Conservation (phyloP, 75 land plant species). For the Picea glauca region DNA sequence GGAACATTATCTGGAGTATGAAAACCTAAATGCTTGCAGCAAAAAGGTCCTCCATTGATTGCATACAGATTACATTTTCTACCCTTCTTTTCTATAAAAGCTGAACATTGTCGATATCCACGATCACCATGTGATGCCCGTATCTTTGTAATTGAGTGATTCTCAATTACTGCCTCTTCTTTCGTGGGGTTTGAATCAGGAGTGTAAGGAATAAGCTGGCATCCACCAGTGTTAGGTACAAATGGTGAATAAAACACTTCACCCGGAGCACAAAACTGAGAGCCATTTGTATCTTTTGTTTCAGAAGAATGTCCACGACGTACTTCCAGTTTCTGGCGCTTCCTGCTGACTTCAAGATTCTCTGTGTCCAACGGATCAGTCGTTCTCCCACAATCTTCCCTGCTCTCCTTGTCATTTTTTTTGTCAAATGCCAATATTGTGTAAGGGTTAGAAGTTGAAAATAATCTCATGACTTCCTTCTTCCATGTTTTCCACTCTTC, state of each 20-base stretch:
- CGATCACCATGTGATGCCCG: not conserved
- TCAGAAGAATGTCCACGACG: slow-evolving; percentile 43
- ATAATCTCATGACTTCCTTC: slow-evolving; percentile 55
- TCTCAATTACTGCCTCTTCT: not conserved
- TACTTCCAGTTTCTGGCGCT: slow-evolving; percentile 70
- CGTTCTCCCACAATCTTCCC: slow-evolving; percentile 7
- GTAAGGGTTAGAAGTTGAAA: slow-evolving; percentile 31
- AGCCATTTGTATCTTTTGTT: not conserved
- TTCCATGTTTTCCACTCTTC: slow-evolving; percentile 86
- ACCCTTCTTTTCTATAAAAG: slow-evolving; percentile 68
- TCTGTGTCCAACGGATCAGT: slow-evolving; percentile 14
- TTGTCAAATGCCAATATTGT: slow-evolving; percentile 11
- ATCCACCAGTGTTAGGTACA: slow-evolving; percentile 26
- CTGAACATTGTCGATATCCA: slow-evolving; percentile 47
- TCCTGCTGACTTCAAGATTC: slow-evolving; percentile 38
- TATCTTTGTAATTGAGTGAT: not conserved
- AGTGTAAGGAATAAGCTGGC: slow-evolving; percentile 3
- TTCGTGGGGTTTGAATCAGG: not conserved
- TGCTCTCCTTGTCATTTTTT: slow-evolving; percentile 13
- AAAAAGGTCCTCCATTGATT: slow-evolving; percentile 69
- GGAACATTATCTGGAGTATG: slow-evolving; percentile 24
- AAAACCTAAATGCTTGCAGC: slow-evolving; percentile 62
- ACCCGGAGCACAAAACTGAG: slow-evolving; percentile 21
- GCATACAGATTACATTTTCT: slow-evolving; percentile 77
- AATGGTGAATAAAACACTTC: slow-evolving; percentile 18